Evolutionary conservation across 2,329 filamentous ascomycete species (phyloP).

Genomic region (Aureobasidium subglaciale): DNA sequence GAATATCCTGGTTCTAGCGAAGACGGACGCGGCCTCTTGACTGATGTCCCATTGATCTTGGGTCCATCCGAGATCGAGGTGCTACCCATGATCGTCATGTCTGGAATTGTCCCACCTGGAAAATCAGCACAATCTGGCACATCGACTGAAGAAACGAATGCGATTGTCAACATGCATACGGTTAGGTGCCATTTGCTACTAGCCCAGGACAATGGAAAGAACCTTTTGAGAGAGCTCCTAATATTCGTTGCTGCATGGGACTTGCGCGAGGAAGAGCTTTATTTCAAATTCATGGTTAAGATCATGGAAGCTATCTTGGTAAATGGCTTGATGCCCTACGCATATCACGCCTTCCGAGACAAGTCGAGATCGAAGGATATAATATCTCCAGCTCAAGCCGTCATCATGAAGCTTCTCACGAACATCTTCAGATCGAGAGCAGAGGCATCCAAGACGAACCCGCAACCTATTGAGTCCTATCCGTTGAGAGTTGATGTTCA

Average conservation of each 20-base stretch:
- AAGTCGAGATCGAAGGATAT: slow-evolving; percentile 69
- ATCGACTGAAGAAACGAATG: slow-evolving; percentile 48
- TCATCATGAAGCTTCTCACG: slow-evolving; percentile 82
- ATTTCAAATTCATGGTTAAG: slow-evolving; percentile 93
- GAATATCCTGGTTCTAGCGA: slow-evolving; percentile 57
- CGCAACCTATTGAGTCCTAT: slow-evolving; percentile 20
- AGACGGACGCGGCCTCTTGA: slow-evolving; percentile 74
- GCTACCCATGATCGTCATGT: slow-evolving; percentile 94
- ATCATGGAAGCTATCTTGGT: slow-evolving; percentile 90
- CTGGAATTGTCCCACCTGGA: slow-evolving; percentile 78
- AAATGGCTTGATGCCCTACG: slow-evolving; percentile 81
- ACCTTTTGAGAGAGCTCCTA: slow-evolving; percentile 78
- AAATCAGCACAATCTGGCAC: slow-evolving; percentile 43
- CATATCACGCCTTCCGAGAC: slow-evolving; percentile 84
- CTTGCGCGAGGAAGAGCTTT: slow-evolving; percentile 83
- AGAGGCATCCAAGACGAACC: slow-evolving; percentile 30
- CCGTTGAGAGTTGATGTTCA: slow-evolving; percentile 50
- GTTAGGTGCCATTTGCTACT: slow-evolving; percentile 84
- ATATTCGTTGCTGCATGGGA: slow-evolving; percentile 98
- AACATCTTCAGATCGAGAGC: slow-evolving; percentile 69
- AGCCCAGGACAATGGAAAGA: slow-evolving; percentile 83
- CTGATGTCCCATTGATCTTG: slow-evolving; percentile 88
- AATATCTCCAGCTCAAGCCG: slow-evolving; percentile 88
- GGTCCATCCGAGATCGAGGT: slow-evolving; percentile 95
- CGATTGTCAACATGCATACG: slow-evolving; percentile 72